Evolutionary conservation across 129 eudicot genomes (phyloP), one percentile per base, ranked within the genome.

Genomic region (Ambrosia trifida): DNA sequence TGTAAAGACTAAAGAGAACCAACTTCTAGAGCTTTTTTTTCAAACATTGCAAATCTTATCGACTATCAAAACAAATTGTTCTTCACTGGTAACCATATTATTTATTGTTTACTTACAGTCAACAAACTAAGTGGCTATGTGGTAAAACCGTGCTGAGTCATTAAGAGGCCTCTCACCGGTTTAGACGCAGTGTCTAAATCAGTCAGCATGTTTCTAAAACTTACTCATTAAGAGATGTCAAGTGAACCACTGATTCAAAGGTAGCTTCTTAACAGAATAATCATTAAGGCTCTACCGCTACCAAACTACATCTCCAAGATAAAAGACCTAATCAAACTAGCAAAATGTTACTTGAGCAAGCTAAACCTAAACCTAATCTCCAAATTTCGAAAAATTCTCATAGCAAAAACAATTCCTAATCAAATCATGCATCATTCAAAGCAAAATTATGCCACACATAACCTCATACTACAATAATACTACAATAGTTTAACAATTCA

Each of bases 321-420:
- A 8, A 68, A 36, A 9, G 31, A 31, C 4, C 33, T 51, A 51
- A 19, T 18, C 5, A 18, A 56, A 38, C 24, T 41, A 20, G 54
- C 54, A 72, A 7, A 41, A 44, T 16, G 46, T 28, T 72, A 69
- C 69, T 60, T 45, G 31, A 49, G 70, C 78, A 63, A 68, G 64
- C 70, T 68, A 68, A 33, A 66, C 75, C 69, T 68, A 76, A 35
- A n/a, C 28, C 28, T 24, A 24, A 24, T 46, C 41, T 68, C 62
- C 38, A 2, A 9, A 62, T 36, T 41, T 45, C 16, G 17, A 20
- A 4, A 6, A 76, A 19, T 31, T 68, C 70, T 32, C 62, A 13
- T 4, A 69, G 20, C 24, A 20, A 14, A 14, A 57, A 54, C 46
- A 13, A 30, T 31, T 46, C 66, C 19, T 30, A 65, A 41, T 3